Evolutionary conservation across 148 eudicot species (phyloP).

Genomic region (Amaranthus hypochondriacus): DNA sequence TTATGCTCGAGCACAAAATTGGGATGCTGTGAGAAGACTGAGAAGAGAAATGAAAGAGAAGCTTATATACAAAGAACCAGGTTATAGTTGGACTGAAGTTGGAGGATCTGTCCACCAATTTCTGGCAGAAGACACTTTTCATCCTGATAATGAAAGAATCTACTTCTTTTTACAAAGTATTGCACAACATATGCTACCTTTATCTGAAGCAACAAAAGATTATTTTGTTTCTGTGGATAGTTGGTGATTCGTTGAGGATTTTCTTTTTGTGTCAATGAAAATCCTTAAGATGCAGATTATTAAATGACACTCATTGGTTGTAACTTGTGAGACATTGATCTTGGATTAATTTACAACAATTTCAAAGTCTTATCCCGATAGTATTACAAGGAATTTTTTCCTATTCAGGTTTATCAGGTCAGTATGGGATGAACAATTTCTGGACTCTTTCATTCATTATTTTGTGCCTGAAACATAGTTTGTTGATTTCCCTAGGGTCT

Average conservation of each 20-base stretch:
- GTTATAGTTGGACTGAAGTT: constrained; percentile 54
- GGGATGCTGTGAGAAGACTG: constrained; percentile 40
- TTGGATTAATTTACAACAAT: too few species aligned
- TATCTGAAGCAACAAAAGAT: constrained; percentile 24
- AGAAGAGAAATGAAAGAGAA: constrained; percentile 50
- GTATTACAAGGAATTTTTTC: background rate
- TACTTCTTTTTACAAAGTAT: constrained; percentile 30
- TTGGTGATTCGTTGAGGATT: constrained; percentile 15
- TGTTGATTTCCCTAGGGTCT: too few species aligned
- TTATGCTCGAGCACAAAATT: constrained; percentile 41
- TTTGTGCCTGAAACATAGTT: too few species aligned
- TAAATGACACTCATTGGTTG: background rate
- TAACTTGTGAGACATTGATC: constrained; percentile 1
- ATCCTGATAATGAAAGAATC: constrained; percentile 34
- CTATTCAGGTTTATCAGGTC: background rate
- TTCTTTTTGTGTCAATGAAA: background rate
- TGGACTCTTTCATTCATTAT: background rate
- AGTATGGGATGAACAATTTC: background rate
- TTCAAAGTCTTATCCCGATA: background rate
- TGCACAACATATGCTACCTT: constrained; percentile 31
- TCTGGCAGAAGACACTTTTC: constrained; percentile 40
- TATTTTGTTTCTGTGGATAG: constrained; percentile 14
- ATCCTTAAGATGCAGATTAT: background rate
- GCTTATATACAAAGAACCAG: constrained; percentile 43
- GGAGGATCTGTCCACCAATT: constrained; percentile 40